Evolutionary conservation across 2,329 filamentous ascomycete species (phyloP).

Genomic region (Aspergillus clavatus): DNA sequence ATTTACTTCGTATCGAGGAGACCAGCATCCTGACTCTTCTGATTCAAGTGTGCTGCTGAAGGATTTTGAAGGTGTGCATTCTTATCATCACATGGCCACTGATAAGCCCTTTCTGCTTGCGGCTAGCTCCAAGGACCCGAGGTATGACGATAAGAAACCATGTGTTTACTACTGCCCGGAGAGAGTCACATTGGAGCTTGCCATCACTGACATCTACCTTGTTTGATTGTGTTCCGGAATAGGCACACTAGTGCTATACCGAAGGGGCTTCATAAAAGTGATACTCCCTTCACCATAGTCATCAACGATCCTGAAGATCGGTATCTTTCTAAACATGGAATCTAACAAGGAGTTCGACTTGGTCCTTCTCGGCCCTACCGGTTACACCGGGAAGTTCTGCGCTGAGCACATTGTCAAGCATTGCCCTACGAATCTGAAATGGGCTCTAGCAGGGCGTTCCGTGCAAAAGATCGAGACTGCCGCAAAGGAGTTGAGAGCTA

Average conservation of each 20-base stretch:
- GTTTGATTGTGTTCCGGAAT: too few species aligned
- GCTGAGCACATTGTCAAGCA: slow-evolving; percentile 68
- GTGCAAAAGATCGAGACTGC: slow-evolving; percentile 66
- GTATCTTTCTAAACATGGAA: slow-evolving; percentile 31
- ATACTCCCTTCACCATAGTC: too few species aligned
- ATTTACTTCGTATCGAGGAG: too few species aligned
- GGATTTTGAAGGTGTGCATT: too few species aligned
- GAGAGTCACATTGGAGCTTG: neutral
- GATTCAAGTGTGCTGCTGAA: too few species aligned
- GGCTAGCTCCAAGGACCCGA: neutral
- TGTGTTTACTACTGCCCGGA: neutral
- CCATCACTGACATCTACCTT: too few species aligned
- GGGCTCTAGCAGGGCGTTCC: slow-evolving; percentile 85
- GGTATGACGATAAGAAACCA: neutral
- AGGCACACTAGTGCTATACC: too few species aligned
- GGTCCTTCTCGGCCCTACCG: slow-evolving; percentile 64
- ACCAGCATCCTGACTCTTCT: too few species aligned
- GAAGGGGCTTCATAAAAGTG: too few species aligned
- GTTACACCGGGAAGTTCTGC: slow-evolving; percentile 76
- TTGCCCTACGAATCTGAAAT: slow-evolving; percentile 72
- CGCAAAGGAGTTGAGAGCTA: slow-evolving; percentile 58
- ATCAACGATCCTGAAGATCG: too few species aligned
- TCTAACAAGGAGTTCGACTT: slow-evolving; percentile 56
- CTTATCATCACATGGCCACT: neutral
- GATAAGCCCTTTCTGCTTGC: neutral